Base-by-base conservation (phyloP, 176 grass and related monocot species). In the Paspalum vaginatum region DNA sequence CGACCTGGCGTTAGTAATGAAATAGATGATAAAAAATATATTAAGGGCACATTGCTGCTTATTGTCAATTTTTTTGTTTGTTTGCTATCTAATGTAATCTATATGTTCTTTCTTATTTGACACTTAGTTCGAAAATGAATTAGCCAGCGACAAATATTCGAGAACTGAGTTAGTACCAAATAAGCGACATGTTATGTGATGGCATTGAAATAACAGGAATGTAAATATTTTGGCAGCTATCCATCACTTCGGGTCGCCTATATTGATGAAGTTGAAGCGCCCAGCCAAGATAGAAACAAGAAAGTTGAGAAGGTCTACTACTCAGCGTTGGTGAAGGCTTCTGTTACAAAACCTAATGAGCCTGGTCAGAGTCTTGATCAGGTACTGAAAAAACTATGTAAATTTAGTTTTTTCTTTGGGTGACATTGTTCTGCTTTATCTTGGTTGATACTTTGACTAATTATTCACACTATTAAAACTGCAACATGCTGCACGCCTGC, bases 331-430 rank as follows among this genome's bases (percentile, higher is more conserved):
- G 96, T 99, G 69, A 99, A 99, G 86, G 96, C 96, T 75, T 81
- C 92, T 79, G 87, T 87, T 41, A 92, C 84, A 43, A 91, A 91
- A 48, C 49, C 95, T 11, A 85, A 79, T 66, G 92, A 99, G 66
- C 88, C 88, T 72, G 90, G 91, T 43, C 96, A 99, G 79, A 95
- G 84, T 79, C 92, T 95, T 83, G 96, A 99, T 84, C 88, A 99
- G 92, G 96, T 99, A 87, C 46, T 55, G 13, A 38, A 61, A 61
- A 87, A 75, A 63, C 68, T 61, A 5, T 87, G 15, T 68, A 75
- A 86, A 20, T 84, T 72, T 17, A 76, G 32, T 39, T 49, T 67
- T 61, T 67, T 68, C 17, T 27, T 79, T 39, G 10, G 8, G 27
- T 68, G 67, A n/a, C 5, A 87, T 85, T 54, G 18, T 53, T 52